These are phyloP conservation scores for Datura wrightii DNA, from an alignment of 257 asterid species.

Conservation along the genomic window DNA sequence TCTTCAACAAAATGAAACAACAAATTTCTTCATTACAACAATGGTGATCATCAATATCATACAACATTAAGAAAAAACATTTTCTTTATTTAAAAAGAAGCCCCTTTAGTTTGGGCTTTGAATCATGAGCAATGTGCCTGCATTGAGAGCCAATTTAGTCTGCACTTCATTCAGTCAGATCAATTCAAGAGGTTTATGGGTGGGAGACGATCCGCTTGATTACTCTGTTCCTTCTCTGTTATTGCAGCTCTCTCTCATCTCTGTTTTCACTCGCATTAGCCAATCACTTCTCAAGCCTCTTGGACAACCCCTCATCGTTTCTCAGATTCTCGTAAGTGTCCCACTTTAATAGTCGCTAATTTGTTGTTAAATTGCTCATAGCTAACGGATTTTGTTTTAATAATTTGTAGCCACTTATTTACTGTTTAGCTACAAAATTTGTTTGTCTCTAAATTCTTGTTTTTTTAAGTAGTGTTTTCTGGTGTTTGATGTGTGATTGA, in stretches of 20 bases:
- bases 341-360: not conserved
- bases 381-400: too few species aligned
- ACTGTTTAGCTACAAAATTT: too few species aligned
- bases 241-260: slow-evolving; percentile 62
- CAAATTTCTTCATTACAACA: not conserved
- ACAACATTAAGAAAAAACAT: not conserved
- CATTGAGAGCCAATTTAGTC: not conserved
- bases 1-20: not conserved
- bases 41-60: not conserved
- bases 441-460: too few species aligned
- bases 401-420: too few species aligned
- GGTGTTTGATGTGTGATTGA: not conserved
- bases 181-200: slow-evolving; percentile 53
- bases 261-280: slow-evolving; percentile 53
- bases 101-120: too few species aligned
- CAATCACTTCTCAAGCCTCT: slow-evolving; percentile 61
- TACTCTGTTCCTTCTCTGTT: slow-evolving; percentile 56
- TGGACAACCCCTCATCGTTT: slow-evolving; percentile 67
- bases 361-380: not conserved
- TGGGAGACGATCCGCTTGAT: slow-evolving; percentile 49
- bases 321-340: slow-evolving; percentile 68
- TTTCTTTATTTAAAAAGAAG: not conserved
- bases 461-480: too few species aligned
- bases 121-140: not conserved
- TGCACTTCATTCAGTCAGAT: slow-evolving; percentile 51